Conservation (phyloP, 768 basidiomycete genomes). For the Russula dissimulans region DNA sequence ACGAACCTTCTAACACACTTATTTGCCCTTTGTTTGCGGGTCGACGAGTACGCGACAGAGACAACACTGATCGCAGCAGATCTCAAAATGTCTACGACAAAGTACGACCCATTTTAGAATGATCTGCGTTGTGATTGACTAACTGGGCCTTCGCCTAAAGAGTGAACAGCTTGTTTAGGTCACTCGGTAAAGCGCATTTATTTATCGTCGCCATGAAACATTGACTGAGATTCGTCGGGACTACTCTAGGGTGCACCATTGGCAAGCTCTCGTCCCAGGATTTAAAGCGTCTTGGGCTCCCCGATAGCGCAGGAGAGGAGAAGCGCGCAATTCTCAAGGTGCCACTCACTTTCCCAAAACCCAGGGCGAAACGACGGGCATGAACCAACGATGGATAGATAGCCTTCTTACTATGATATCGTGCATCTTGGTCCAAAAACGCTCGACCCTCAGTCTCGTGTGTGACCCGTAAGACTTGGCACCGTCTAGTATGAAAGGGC, state of each 20-base stretch:
- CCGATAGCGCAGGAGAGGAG: constrained; percentile 48
- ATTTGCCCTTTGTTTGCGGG: constrained; percentile 68
- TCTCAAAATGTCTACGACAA: constrained; percentile 50
- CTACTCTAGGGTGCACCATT: constrained; percentile 58
- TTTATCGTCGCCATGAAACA: not conserved
- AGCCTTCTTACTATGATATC: not conserved
- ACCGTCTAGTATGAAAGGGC: too few species aligned
- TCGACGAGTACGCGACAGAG: constrained; percentile 74
- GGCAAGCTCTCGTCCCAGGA: constrained; percentile 48
- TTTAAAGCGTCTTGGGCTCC: constrained; percentile 58
- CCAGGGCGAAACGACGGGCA: constrained; percentile 29
- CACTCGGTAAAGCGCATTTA: constrained; percentile 41
- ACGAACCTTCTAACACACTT: constrained; percentile 68
- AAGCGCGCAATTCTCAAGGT: constrained; percentile 67
- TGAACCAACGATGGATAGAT: constrained; percentile 1
- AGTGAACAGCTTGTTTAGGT: constrained; percentile 64
- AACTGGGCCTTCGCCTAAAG: constrained; percentile 27
- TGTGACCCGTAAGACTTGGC: too few species aligned
- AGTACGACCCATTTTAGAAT: constrained; percentile 39
- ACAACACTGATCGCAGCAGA: constrained; percentile 61
- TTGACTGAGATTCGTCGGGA: not conserved
- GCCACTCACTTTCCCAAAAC: constrained; percentile 78
- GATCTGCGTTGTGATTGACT: not conserved
- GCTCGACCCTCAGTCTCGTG: too few species aligned
- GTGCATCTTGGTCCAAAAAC: too few species aligned